Conservation (phyloP, 805 yeast species). For the Lachancea thermotolerans region DNA sequence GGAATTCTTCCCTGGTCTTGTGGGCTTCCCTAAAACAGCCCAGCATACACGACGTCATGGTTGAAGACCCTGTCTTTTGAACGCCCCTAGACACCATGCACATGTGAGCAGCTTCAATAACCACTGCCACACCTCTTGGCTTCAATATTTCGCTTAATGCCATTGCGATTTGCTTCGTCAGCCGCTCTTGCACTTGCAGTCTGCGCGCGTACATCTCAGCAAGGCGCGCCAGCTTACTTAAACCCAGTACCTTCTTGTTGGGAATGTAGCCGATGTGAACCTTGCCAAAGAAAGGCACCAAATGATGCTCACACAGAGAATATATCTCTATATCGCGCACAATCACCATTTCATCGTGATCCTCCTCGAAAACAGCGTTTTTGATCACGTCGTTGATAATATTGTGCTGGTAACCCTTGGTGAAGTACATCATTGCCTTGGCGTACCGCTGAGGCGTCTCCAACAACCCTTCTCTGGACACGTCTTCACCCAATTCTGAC, state of each 20-base stretch:
- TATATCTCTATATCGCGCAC: slow-evolving; percentile 90
- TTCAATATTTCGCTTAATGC: slow-evolving; percentile 84
- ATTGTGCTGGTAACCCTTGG: slow-evolving; percentile 94
- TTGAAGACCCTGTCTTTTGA: slow-evolving; percentile 88
- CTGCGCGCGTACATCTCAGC: slow-evolving; percentile 97
- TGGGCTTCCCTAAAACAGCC: slow-evolving; percentile 93
- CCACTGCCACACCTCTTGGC: slow-evolving; percentile 97
- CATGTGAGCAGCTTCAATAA: slow-evolving; percentile 97
- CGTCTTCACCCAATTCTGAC: slow-evolving; percentile 86
- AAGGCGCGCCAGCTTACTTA: slow-evolving; percentile 85
- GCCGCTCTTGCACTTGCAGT: slow-evolving; percentile 94
- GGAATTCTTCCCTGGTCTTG: slow-evolving; percentile 93
- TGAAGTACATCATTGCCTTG: slow-evolving; percentile 89
- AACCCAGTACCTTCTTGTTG: slow-evolving; percentile 83
- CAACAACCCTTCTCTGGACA: slow-evolving; percentile 75
- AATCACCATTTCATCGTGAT: slow-evolving; percentile 98
- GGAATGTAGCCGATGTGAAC: slow-evolving; percentile 98
- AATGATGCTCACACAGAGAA: slow-evolving; percentile 93
- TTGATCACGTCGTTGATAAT: slow-evolving; percentile 80
- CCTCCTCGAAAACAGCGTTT: slow-evolving; percentile 94
- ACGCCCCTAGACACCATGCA: slow-evolving; percentile 99
- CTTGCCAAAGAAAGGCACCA: slow-evolving; percentile 95
- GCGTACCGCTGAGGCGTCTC: slow-evolving; percentile 97
- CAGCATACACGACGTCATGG: slow-evolving; percentile 94
- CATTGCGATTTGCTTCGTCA: slow-evolving; percentile 96